Conservation (phyloP, 108 stramenopile species). For the Thalassiosira profunda region DNA sequence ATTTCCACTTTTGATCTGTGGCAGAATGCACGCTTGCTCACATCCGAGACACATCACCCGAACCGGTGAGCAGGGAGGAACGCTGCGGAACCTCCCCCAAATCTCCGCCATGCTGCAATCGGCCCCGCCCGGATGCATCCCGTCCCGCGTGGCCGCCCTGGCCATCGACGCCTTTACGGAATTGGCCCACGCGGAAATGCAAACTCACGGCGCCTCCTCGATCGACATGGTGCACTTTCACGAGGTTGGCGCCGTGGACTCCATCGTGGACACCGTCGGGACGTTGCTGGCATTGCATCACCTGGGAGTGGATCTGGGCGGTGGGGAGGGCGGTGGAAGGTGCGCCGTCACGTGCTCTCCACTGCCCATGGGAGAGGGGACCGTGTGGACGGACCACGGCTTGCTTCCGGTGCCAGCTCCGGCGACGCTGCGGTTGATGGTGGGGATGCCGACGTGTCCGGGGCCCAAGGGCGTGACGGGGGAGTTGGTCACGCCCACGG, state of each 20-base stretch:
- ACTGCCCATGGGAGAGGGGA: slow-evolving; percentile 89
- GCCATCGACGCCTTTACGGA: slow-evolving; percentile 84
- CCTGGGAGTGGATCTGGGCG: slow-evolving; percentile 65
- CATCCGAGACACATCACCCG: too few relatives aligned
- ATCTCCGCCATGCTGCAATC: slow-evolving; percentile 76
- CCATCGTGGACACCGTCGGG: slow-evolving; percentile 94
- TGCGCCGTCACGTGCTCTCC: slow-evolving; percentile 70
- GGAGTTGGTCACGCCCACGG: slow-evolving; percentile 95
- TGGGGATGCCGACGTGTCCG: slow-evolving; percentile 85
- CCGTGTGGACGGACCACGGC: slow-evolving; percentile 94
- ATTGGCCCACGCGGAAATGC: slow-evolving; percentile 89
- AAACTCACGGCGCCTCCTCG: slow-evolving; percentile 78
- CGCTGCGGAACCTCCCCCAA: slow-evolving; percentile 81
- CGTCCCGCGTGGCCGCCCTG: slow-evolving; percentile 58
- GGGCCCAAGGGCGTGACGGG: slow-evolving; percentile 84
- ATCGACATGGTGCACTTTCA: slow-evolving; percentile 93
- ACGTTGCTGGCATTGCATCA: slow-evolving; percentile 81
- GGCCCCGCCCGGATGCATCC: slow-evolving; percentile 62
- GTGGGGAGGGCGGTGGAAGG: not conserved
- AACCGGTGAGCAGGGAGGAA: slow-evolving; percentile 28
- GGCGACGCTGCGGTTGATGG: slow-evolving; percentile 89
- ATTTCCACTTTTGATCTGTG: too few relatives aligned
- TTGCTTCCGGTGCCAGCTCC: slow-evolving; percentile 94
- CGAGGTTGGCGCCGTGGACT: slow-evolving; percentile 95
- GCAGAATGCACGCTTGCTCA: too few relatives aligned